These are phyloP conservation scores for Candida palmyrensis DNA, from an alignment of 805 yeast species.

Conservation along the genomic window DNA sequence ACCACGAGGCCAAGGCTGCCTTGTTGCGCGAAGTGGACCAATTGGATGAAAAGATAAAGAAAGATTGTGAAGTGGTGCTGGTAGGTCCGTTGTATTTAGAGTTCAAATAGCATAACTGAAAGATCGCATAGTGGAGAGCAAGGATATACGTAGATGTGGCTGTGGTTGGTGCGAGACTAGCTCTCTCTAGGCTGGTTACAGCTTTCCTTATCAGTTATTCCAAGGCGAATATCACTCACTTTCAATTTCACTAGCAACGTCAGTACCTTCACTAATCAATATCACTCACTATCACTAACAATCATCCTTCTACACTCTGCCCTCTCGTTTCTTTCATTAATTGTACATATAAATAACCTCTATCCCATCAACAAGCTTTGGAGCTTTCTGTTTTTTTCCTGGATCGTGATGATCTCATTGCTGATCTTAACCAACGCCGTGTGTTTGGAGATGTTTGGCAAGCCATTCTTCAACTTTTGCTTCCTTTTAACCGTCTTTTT, in stretches of 20 bases:
- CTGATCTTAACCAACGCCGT: constrained; percentile 37
- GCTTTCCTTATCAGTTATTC: no score
- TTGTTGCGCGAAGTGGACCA: constrained; percentile 16
- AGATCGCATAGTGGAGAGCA: not conserved
- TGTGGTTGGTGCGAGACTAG: no score
- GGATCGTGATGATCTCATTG: constrained; percentile 31
- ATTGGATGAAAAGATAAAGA: constrained; percentile 12
- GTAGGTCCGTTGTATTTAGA: constrained; percentile 19
- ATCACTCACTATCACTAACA: not conserved
- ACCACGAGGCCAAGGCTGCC: constrained; percentile 9
- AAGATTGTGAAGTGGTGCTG: constrained; percentile 12
- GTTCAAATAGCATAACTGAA: constrained; percentile 8
- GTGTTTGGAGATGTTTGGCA: constrained; percentile 41
- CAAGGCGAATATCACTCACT: no score
- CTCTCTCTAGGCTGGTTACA: no score
- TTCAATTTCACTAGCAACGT: no score
- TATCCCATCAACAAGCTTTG: constrained; percentile 15
- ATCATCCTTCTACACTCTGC: not conserved
- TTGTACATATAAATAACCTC: not conserved
- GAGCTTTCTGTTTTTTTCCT: constrained; percentile 27
- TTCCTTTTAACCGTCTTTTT: constrained; percentile 31
- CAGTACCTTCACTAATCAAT: no score
- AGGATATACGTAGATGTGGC: not conserved
- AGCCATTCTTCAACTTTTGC: constrained; percentile 38
- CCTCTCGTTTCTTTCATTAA: not conserved